Base-by-base conservation (phyloP, 208 protist genomes). In the Wallacemonas collosoma region DNA sequence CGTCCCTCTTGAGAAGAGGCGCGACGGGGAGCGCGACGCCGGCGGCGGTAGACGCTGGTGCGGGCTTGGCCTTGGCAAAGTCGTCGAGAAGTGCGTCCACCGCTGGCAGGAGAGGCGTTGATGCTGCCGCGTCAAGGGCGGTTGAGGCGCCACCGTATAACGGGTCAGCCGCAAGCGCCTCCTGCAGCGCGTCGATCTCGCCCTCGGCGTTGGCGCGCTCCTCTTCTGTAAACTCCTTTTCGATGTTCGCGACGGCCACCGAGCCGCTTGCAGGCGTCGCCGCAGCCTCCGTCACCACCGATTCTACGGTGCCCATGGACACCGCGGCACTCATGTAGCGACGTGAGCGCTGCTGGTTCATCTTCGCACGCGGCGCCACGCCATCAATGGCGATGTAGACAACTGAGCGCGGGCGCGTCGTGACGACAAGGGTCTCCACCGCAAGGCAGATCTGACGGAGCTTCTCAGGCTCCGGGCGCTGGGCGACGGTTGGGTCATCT, bases 281-380 rank as follows among this genome's bases (percentile, higher is more conserved):
- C 14, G 4, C n/a, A n/a, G 51, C n/a, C 5, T 35, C 14, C 39
- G 14, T 44, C 14, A 35, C 56, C 9, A 40, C 56, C 6, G 56
- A 38, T 15, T 62, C 43, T 1, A 60, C 36, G 38, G 6, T 71
- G n/a, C 61, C 73, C 53, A 80, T 55, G 55, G 76, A 76, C 50
- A 71, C 71, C 1, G 82, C 89, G 0, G 75, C 68, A 26, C 71
- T 80, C 92, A 95, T 96, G 81, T 96, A 95, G 36, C 92, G 88
- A 38, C 92, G 84, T 35, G 89, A 85, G n/a, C 99, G 90, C 86
- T 99, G 99, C 86, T 99, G 99, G 72, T 99, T 99, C 97, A 99
- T 99, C 76, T 99, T 99, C 5, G 99, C 99, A 11, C 98, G 85
- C n/a, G 99, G 99, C 4, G 98, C 99, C 11, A 99, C 98, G 60